Evolutionary conservation across 176 grass and related monocot genomes (phyloP).

Genomic region (Triticum turgidum): DNA sequence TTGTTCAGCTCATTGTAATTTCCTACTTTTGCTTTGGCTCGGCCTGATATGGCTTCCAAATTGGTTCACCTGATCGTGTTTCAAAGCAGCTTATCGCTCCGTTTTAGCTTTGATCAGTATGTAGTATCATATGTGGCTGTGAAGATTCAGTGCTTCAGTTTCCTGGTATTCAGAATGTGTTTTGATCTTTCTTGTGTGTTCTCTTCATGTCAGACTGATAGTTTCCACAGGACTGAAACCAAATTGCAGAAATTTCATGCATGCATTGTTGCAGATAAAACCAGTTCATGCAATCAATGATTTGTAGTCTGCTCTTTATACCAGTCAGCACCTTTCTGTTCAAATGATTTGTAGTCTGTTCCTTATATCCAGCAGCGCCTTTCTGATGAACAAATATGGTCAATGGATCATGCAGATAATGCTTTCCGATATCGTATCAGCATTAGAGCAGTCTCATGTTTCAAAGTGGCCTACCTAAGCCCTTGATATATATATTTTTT

Average conservation of each 20-base stretch:
- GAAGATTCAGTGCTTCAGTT: not conserved
- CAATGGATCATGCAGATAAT: not conserved
- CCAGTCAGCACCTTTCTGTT: not conserved
- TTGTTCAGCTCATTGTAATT: not conserved
- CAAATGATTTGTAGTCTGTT: not conserved
- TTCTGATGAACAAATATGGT: not conserved
- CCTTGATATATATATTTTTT: not conserved
- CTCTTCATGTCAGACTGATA: conserved; percentile 7
- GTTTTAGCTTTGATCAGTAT: not conserved
- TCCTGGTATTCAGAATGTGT: not conserved
- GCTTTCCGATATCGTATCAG: not conserved
- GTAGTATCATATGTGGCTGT: not conserved
- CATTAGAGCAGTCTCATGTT: not conserved
- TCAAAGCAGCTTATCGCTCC: not conserved
- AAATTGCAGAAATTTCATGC: not conserved
- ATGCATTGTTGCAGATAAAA: not conserved
- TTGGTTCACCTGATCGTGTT: not conserved
- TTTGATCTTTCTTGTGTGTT: not conserved
- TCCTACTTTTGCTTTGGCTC: not conserved
- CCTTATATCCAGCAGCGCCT: not conserved
- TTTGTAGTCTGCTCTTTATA: not conserved
- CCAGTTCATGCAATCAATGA: not conserved
- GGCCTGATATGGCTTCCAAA: not conserved
- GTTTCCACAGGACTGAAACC: not conserved
- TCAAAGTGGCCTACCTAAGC: not conserved